Evolutionary conservation across 257 asterid genomes (phyloP).

Genomic region (Plectranthus barbatus): DNA sequence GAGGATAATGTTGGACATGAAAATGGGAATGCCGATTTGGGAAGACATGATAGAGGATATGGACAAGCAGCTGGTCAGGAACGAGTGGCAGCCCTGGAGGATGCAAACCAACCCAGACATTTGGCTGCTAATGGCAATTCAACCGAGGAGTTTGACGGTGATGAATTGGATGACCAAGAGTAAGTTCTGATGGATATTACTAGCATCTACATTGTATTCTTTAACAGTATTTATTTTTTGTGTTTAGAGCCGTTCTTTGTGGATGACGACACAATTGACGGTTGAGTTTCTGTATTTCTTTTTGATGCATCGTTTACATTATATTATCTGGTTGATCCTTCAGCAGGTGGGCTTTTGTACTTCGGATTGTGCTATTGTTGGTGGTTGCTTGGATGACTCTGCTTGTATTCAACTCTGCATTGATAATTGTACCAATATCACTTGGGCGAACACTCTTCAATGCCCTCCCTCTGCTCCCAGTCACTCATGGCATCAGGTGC

Average conservation of each 20-base stretch:
- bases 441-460: constrained; percentile 78
- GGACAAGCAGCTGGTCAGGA: constrained; percentile 55
- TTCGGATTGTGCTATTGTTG: constrained; percentile 71
- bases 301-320: too few relatives aligned
- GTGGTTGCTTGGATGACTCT: constrained; percentile 97
- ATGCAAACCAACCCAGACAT: constrained; percentile 48
- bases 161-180: constrained; percentile 69
- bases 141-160: constrained; percentile 49
- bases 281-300: too few relatives aligned
- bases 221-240: neutral
- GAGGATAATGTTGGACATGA: constrained; percentile 76
- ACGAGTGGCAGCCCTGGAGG: constrained; percentile 46
- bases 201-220: neutral
- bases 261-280: neutral
- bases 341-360: constrained; percentile 89
- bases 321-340: constrained; percentile 27
- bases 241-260: constrained; percentile 4
- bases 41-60: constrained; percentile 63
- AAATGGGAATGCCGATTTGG: constrained; percentile 62
- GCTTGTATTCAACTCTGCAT: constrained; percentile 69
- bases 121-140: constrained; percentile 30
- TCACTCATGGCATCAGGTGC: constrained; percentile 91
- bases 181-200: constrained; percentile 36
- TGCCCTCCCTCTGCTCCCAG: constrained; percentile 82
- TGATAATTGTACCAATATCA: constrained; percentile 81